phyloP scores from a whole-genome alignment of 306 rosid genomes.

The Senna tora region DNA sequence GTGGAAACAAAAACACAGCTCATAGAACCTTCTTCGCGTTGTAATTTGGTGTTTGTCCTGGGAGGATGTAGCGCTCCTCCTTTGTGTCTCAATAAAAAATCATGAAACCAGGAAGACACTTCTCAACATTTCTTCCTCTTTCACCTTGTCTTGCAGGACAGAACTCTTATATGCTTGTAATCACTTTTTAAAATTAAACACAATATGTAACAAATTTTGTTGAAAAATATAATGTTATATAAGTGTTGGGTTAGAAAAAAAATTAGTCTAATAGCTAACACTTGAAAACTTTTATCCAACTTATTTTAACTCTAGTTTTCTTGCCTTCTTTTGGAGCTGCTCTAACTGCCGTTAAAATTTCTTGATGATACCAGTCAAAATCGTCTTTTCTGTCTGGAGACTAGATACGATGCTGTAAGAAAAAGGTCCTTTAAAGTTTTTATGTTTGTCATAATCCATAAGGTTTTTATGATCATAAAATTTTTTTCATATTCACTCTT shows the following conservation, averaged over 20 bases:
- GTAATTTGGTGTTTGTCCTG: constrained; percentile 31
- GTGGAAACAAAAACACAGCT: constrained; percentile 26
- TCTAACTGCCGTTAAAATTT: neutral
- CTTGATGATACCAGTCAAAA: neutral
- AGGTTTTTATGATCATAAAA: too few relatives aligned
- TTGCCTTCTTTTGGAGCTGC: neutral
- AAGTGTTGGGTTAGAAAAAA: too few relatives aligned
- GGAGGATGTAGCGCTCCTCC: constrained; percentile 20
- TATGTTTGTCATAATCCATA: too few relatives aligned
- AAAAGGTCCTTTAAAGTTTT: too few relatives aligned
- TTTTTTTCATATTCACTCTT: too few relatives aligned
- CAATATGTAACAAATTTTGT: too few relatives aligned
- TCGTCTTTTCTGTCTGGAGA: too few relatives aligned
- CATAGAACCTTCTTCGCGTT: constrained; percentile 28
- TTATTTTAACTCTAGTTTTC: too few relatives aligned
- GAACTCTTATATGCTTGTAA: neutral
- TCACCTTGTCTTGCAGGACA: neutral
- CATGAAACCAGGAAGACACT: constrained; percentile 36
- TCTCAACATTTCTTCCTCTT: constrained; percentile 6
- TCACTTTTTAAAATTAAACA: neutral
- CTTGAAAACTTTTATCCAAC: too few relatives aligned
- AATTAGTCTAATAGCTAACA: too few relatives aligned
- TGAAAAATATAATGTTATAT: neutral
- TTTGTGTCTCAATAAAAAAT: constrained; percentile 14
- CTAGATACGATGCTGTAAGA: too few relatives aligned